Conservation (phyloP, 2,329 filamentous ascomycete genomes). For the Xylariomycetidae sp. region DNA sequence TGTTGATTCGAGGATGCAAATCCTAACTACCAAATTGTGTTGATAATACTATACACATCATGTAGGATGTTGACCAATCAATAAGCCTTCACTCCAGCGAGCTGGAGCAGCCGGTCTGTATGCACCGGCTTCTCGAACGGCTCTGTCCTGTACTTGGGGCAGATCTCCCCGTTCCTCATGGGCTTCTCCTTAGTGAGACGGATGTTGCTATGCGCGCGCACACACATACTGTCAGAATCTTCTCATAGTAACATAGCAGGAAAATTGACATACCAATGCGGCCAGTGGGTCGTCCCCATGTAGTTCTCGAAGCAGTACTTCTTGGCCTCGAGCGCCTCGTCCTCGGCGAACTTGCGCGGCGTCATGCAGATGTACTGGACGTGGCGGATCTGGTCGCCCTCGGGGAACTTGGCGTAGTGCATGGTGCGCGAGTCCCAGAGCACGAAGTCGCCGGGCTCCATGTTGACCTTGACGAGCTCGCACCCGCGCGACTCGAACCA, state of each 20-base stretch:
- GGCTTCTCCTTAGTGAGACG: constrained; percentile 27
- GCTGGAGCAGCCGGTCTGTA: constrained; percentile 27
- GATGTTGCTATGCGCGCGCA: constrained; percentile 32
- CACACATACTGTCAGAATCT: no score
- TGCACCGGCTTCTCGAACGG: constrained; percentile 33
- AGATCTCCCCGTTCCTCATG: constrained; percentile 30
- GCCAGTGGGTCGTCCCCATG: constrained; percentile 34
- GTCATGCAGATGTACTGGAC: constrained; percentile 35
- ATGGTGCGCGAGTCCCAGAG: constrained; percentile 43
- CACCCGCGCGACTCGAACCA: constrained; percentile 37
- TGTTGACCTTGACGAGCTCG: constrained; percentile 33
- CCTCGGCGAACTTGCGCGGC: constrained; percentile 28
- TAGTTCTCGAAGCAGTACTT: constrained; percentile 28
- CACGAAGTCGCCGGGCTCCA: constrained; percentile 38
- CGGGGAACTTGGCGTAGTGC: constrained; percentile 35
- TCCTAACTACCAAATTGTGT: no score
- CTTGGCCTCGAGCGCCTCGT: constrained; percentile 29
- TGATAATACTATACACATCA: no score
- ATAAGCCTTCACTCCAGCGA: constrained; percentile 30
- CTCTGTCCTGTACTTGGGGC: constrained; percentile 31
- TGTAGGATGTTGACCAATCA: no score
- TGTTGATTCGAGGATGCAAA: no score
- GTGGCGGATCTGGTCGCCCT: constrained; percentile 30
- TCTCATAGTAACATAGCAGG: constrained; percentile 5
- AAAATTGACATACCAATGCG: constrained; percentile 19